These are phyloP conservation scores for Mycotypha africana DNA, from an alignment of 371 early-diverging fungal genomes.

Conservation along the genomic window DNA sequence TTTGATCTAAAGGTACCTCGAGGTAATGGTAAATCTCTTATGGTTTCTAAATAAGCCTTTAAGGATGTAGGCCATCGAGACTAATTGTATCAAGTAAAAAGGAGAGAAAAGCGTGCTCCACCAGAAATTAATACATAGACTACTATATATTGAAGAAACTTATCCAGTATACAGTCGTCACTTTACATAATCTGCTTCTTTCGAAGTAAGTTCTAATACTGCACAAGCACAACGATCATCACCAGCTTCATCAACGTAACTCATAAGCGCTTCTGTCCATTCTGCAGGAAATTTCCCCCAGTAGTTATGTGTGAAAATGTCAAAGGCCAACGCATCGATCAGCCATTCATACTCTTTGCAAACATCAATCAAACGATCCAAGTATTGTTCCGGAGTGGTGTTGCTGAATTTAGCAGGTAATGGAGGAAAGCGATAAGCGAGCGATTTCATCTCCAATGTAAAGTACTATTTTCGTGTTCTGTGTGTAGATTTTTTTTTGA, in stretches of 20 bases:
- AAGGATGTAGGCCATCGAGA: constrained; percentile 19
- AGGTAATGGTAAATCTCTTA: constrained; percentile 16
- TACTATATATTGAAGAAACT: too few relatives aligned
- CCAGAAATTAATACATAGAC: too few relatives aligned
- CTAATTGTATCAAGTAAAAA: not conserved
- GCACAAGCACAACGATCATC: constrained; percentile 13
- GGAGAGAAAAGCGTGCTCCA: not conserved
- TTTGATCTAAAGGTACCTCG: constrained; percentile 2
- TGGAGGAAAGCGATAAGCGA: too few relatives aligned
- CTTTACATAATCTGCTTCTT: constrained; percentile 16
- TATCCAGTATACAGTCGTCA: not conserved
- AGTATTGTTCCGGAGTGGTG: constrained; percentile 24
- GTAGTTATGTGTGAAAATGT: constrained; percentile 42
- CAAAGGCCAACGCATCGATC: constrained; percentile 45
- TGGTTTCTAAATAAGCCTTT: constrained; percentile 4
- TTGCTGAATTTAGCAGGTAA: constrained; percentile 6
- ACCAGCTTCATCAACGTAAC: constrained; percentile 11
- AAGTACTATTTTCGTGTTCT: too few relatives aligned
- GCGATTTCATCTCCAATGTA: too few relatives aligned
- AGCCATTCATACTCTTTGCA: constrained; percentile 32
- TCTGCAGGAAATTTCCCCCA: constrained; percentile 41
- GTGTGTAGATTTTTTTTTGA: too few relatives aligned
- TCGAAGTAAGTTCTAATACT: constrained; percentile 14
- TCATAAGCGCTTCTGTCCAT: constrained; percentile 41
- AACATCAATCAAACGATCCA: constrained; percentile 22